Percentiles rank a stretch among this genome's conserved stretches.
Evolutionary conservation across 129 eudicot genomes (phyloP).

Genomic region (Cynara cardunculus): DNA sequence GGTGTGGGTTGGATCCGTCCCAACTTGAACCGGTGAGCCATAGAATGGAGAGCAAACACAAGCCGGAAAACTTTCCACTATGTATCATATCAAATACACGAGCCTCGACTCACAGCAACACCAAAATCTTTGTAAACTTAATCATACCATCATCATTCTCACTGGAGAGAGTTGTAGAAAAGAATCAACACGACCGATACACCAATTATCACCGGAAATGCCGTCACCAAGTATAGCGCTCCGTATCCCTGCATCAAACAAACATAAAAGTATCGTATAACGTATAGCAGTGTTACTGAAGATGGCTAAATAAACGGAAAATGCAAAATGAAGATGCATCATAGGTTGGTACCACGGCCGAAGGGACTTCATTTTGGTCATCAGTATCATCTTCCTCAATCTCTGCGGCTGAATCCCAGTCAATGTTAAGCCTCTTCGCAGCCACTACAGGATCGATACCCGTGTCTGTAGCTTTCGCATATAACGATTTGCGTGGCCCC

Average conservation of each 20-base stretch:
- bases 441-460: slow-evolving; percentile 80
- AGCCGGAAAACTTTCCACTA: neutral
- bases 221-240: slow-evolving; percentile 82
- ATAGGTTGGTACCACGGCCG: slow-evolving; percentile 50
- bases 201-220: slow-evolving; percentile 91
- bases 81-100: neutral
- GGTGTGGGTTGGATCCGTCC: too few relatives aligned
- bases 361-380: slow-evolving; percentile 73
- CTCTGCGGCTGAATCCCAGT: slow-evolving; percentile 96
- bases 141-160: neutral
- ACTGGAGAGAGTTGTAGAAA: slow-evolving; percentile 90
- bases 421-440: slow-evolving; percentile 79
- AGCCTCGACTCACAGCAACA: neutral
- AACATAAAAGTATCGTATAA: neutral
- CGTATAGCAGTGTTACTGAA: neutral
- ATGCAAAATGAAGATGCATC: neutral
- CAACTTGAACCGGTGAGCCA: too few relatives aligned
- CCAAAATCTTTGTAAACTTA: slow-evolving; percentile 10
- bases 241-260: slow-evolving; percentile 72
- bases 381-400: slow-evolving; percentile 49
- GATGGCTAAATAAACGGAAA: neutral
- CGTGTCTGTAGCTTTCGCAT: slow-evolving; percentile 82
- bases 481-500: slow-evolving; percentile 48
- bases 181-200: slow-evolving; percentile 85
- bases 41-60: too few relatives aligned